Conservation (phyloP, 352 stramenopile genomes). For the Globisporangium apiculatum region DNA sequence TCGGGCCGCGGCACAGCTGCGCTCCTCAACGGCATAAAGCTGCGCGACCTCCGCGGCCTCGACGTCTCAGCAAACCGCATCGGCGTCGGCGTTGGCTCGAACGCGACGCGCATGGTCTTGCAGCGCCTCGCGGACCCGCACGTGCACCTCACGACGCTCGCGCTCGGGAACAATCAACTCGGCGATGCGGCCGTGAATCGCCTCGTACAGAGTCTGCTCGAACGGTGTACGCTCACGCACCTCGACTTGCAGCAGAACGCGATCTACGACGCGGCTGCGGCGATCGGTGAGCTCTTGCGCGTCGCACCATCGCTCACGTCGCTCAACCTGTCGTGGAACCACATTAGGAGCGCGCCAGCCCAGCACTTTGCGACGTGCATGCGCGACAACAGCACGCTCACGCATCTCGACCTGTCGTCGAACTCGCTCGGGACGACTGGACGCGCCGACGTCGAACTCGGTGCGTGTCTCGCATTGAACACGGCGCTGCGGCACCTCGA, state of each 20-base stretch:
- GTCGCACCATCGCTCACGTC: slow-evolving; percentile 49
- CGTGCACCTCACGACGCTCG: slow-evolving; percentile 50
- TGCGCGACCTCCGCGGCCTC: slow-evolving; percentile 50
- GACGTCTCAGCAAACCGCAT: slow-evolving; percentile 64
- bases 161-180: slow-evolving; percentile 67
- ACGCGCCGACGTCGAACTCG: slow-evolving; percentile 54
- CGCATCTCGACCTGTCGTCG: slow-evolving; percentile 54
- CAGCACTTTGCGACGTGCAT: slow-evolving; percentile 57
- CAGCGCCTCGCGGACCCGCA: slow-evolving; percentile 42
- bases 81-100: slow-evolving; percentile 14
- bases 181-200: slow-evolving; percentile 49
- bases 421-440: slow-evolving; percentile 69
- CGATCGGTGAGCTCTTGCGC: slow-evolving; percentile 49
- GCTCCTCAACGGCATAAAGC: slow-evolving; percentile 45
- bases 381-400: slow-evolving; percentile 66
- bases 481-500: slow-evolving; percentile 51
- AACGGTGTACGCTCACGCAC: slow-evolving; percentile 58
- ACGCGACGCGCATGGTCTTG: slow-evolving; percentile 52
- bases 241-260: slow-evolving; percentile 56
- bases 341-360: slow-evolving; percentile 60
- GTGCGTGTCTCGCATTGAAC: slow-evolving; percentile 53
- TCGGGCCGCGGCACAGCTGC: slow-evolving; percentile 43
- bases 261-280: slow-evolving; percentile 54
- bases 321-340: slow-evolving; percentile 72
- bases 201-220: slow-evolving; percentile 57